Percentiles rank a stretch among this genome's conserved stretches.
These are phyloP conservation scores for Scheffersomyces spartinae DNA, from an alignment of 805 yeast genomes.

Conservation along the genomic window DNA sequence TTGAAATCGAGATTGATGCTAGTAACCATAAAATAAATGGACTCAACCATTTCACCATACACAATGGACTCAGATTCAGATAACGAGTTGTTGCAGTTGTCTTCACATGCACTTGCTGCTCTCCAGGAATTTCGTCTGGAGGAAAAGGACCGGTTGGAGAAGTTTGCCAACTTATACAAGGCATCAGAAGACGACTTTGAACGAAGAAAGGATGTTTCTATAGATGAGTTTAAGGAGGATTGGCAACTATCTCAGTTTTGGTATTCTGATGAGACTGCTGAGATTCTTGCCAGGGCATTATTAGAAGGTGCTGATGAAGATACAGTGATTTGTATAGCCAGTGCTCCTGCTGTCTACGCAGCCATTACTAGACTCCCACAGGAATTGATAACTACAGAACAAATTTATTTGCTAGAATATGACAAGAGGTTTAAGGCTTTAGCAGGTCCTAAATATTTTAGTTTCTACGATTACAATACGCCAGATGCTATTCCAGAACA, in stretches of 20 bases:
- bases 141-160: constrained; percentile 43
- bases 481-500: constrained; percentile 53
- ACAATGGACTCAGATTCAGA: too few relatives aligned
- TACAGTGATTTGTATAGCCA: constrained; percentile 64
- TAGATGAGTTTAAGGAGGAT: constrained; percentile 75
- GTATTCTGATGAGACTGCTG: constrained; percentile 71
- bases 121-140: constrained; percentile 56
- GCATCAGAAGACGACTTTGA: constrained; percentile 48
- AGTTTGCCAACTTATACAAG: constrained; percentile 41
- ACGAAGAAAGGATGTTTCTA: constrained; percentile 31
- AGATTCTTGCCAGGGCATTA: constrained; percentile 53
- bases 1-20: too few relatives aligned
- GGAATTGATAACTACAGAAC: constrained; percentile 46
- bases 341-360: constrained; percentile 90
- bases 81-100: too few relatives aligned
- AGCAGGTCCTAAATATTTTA: constrained; percentile 58
- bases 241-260: constrained; percentile 95
- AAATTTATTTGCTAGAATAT: constrained; percentile 66
- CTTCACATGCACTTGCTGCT: constrained; percentile 41
- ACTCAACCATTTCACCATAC: too few relatives aligned
- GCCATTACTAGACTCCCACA: constrained; percentile 50
- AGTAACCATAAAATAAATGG: too few relatives aligned
- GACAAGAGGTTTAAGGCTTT: constrained; percentile 68
- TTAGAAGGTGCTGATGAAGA: constrained; percentile 64
- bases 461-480: constrained; percentile 61